Percentiles rank a stretch among this genome's conserved stretches.
phyloP scores from a whole-genome alignment of 148 eudicot genomes.

The Rhododendron molle region DNA sequence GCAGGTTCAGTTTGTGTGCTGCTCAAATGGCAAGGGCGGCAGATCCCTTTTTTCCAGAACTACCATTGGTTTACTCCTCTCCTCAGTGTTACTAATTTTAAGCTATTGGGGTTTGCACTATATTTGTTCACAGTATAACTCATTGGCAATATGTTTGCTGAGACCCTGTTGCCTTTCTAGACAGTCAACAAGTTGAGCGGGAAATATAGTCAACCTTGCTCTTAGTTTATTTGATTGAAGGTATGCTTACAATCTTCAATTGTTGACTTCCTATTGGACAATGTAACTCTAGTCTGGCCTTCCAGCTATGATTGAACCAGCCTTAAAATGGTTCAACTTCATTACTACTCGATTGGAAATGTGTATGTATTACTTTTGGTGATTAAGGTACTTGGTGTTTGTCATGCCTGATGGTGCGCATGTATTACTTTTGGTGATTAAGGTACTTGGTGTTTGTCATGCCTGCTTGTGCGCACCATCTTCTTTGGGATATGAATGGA shows the following conservation, averaged over 20 bases:
- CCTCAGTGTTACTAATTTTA: not conserved
- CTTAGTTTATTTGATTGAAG: not conserved
- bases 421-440: not conserved
- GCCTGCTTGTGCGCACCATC: not conserved
- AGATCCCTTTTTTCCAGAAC: too few relatives aligned
- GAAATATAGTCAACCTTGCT: not conserved
- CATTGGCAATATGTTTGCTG: not conserved
- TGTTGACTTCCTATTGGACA: not conserved
- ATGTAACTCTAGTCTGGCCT: not conserved
- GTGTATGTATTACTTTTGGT: not conserved
- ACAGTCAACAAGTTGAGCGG: not conserved
- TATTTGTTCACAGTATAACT: not conserved
- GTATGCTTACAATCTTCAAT: not conserved
- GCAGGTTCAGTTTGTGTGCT: too few relatives aligned
- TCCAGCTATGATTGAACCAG: not conserved
- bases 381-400: not conserved
- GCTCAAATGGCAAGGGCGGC: too few relatives aligned
- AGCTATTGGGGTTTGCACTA: not conserved
- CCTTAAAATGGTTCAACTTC: not conserved
- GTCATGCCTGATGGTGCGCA: not conserved
- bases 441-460: not conserved
- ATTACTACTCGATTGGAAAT: not conserved
- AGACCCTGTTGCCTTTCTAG: not conserved
- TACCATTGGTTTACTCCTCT: too few relatives aligned
- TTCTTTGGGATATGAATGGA: not conserved